Evolutionary conservation across 345 rosid genomes (phyloP).

Genomic region (Syzygium grande): DNA sequence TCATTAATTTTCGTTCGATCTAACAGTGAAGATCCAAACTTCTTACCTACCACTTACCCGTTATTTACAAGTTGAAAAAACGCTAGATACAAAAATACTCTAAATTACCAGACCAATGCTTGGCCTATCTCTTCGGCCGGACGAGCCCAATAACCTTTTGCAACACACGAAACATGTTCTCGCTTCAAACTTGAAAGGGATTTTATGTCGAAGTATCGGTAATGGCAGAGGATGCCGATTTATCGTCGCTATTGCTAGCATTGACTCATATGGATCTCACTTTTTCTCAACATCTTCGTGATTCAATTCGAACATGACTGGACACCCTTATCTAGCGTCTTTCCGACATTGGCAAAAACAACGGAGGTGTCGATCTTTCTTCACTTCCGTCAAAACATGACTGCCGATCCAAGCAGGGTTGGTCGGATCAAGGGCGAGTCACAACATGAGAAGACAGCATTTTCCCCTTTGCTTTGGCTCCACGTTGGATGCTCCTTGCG

Average conservation of each 20-base stretch:
- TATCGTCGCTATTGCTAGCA: not conserved
- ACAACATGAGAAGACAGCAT: not conserved
- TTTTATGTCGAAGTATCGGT: no score
- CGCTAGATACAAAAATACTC: not conserved
- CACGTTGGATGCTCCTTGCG: not conserved
- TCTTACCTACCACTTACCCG: no score
- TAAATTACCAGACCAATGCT: not conserved
- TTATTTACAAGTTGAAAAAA: no score
- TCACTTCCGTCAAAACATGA: not conserved
- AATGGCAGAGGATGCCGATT: rapidly evolving
- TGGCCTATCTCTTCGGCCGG: not conserved
- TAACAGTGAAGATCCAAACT: not conserved
- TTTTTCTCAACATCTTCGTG: rapidly evolving
- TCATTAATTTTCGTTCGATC: no score
- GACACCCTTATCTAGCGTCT: rapidly evolving
- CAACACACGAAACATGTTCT: no score
- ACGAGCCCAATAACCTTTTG: not conserved
- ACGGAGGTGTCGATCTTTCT: not conserved
- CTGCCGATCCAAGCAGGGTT: not conserved
- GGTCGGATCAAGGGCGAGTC: not conserved
- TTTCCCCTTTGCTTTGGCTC: not conserved
- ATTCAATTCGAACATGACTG: not conserved
- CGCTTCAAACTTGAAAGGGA: not conserved
- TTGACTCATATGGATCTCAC: rapidly evolving
- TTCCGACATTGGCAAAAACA: rapidly evolving